A percentile compares a stretch with the other conserved stretches of the same genome.
Conservation (phyloP, 495 filamentous ascomycete species). For the Articulospora tetracladia region DNA sequence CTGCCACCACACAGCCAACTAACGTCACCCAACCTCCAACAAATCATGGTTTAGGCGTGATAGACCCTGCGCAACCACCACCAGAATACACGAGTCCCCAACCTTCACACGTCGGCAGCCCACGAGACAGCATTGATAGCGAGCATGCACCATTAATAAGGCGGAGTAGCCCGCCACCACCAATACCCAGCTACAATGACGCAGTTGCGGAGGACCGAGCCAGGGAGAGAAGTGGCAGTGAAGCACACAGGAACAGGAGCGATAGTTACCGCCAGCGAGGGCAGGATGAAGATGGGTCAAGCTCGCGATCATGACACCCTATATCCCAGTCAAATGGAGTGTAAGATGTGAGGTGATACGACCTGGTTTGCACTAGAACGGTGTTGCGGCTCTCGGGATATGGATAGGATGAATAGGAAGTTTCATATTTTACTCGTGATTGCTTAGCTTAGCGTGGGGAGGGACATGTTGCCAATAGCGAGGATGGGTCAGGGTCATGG, state of each 20-base stretch:
- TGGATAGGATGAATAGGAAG: neutral
- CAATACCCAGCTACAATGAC: constrained; percentile 66
- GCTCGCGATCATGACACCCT: constrained; percentile 9
- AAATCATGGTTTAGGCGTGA: constrained; percentile 18
- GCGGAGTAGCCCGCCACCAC: constrained; percentile 38
- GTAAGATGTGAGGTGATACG: constrained; percentile 4
- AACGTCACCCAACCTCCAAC: neutral
- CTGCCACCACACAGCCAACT: constrained; percentile 19
- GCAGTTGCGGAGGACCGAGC: constrained; percentile 42
- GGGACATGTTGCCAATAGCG: neutral
- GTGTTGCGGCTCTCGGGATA: neutral
- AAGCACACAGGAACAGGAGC: constrained; percentile 16
- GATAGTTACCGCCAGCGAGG: constrained; percentile 12
- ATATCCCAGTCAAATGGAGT: neutral
- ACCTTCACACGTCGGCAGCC: constrained; percentile 46
- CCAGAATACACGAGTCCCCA: constrained; percentile 74
- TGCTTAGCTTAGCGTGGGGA: neutral
- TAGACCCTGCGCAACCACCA: constrained; percentile 45
- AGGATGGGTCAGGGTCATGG: neutral
- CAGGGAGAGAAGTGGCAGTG: constrained; percentile 18
- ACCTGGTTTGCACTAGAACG: neutral
- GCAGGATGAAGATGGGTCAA: constrained; percentile 3
- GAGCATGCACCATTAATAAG: constrained; percentile 31
- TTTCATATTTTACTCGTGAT: neutral
- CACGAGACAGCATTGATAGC: constrained; percentile 42